Evolutionary conservation across 768 basidiomycete species (phyloP), one percentile per base, ranked within the genome.

Genomic region (Scleroderma bovista): DNA sequence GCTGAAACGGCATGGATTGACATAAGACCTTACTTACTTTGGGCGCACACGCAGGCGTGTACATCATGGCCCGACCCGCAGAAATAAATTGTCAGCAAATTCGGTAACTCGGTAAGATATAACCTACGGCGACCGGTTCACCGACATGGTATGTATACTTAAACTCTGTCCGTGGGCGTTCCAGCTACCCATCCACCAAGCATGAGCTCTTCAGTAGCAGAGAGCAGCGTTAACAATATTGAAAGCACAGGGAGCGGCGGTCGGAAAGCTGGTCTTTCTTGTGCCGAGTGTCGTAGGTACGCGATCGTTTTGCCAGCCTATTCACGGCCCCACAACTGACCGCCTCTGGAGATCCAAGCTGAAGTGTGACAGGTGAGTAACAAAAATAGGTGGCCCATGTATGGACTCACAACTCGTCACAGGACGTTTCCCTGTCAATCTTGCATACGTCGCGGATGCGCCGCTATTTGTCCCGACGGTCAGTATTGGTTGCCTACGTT

Each of bases 351-450:
- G 78, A 55, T 78, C 78, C 20, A 80, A 80, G 61, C 65, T 80
- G 38, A 79, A 76, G 60, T 80, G 79, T 54, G 77, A 79, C 58
- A 69, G 79, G 66, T 63, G 29, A 41, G 51, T 6, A 37, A 23
- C 38, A 46, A 44, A n/a, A 17, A 15, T n/a, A 16, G 31, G 3
- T 8, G 11, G 29, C 15, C 31, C 19, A 13, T 44, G 19, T 8
- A 23, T 19, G n/a, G 20, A 26, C 52, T 23, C 34, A 51, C 13
- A 15, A 16, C 31, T 39, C 13, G 46, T 36, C 53, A n/a, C 57
- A 79, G 76, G 24, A 63, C 64, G 19, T 76, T 80, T 60, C 79
- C 78, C 19, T 80, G 78, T 55, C 75, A 77, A 58, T 76, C 79
- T 34, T 80, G 79, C 57, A 64, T 78, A 23, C 75, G 77, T 41